Conservation (phyloP, 2,329 filamentous ascomycete species). For the Septoria petroselini region DNA sequence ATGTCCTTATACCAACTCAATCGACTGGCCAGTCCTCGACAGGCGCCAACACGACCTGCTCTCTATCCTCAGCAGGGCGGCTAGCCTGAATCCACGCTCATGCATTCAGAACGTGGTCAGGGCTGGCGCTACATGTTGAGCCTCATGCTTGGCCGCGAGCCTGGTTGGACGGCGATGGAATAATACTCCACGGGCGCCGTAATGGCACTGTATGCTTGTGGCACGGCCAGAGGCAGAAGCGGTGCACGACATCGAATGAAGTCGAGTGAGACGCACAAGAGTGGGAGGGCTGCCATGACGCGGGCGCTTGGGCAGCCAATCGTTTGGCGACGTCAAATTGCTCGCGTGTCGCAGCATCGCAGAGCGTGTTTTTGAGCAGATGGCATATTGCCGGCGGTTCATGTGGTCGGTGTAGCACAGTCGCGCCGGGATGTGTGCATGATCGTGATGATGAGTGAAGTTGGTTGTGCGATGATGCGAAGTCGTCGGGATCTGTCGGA, state of each 20-base stretch:
- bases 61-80: slow-evolving; percentile 28
- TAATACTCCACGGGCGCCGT: slow-evolving; percentile 17
- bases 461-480: too few species aligned
- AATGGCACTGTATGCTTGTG: slow-evolving; percentile 10
- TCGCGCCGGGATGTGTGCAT: too few species aligned
- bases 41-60: slow-evolving; percentile 26
- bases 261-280: neutral
- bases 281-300: slow-evolving; percentile 16
- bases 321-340: slow-evolving; percentile 2
- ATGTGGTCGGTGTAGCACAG: too few species aligned
- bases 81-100: slow-evolving; percentile 28
- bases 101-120: slow-evolving; percentile 29
- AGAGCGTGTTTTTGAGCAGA: too few species aligned
- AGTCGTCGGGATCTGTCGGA: too few species aligned
- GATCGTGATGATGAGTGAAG: too few species aligned
- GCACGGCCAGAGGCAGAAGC: slow-evolving; percentile 16
- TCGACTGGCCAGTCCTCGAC: slow-evolving; percentile 13
- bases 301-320: slow-evolving; percentile 25
- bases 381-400: too few species aligned
- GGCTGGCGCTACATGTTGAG: slow-evolving; percentile 35
- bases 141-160: slow-evolving; percentile 21
- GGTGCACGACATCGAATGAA: slow-evolving; percentile 13
- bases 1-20: slow-evolving; percentile 32
- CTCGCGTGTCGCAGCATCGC: neutral
- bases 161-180: slow-evolving; percentile 25